Evolutionary conservation across 2,329 filamentous ascomycete species (phyloP).

Genomic region (Colletotrichum lini): DNA sequence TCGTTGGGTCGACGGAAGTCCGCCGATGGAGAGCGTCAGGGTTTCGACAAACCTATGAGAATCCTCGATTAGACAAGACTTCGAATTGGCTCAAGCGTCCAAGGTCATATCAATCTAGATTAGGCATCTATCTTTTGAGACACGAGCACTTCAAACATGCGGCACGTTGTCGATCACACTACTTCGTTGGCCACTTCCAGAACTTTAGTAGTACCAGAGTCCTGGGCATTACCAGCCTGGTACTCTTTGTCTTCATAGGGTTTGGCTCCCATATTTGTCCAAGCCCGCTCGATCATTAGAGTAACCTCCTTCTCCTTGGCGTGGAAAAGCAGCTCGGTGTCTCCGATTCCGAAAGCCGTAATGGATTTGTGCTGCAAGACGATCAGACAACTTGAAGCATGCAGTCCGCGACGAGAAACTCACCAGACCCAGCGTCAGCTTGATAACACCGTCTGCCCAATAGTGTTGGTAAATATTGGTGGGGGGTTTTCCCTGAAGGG

Average conservation of each 20-base stretch:
- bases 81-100: no score
- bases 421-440: constrained; percentile 68
- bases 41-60: rapidly evolving
- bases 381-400: constrained; percentile 17
- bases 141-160: no score
- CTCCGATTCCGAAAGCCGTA: constrained; percentile 59
- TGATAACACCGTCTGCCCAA: constrained; percentile 66
- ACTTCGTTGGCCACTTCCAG: constrained; percentile 15
- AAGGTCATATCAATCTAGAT: background rate
- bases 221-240: background rate
- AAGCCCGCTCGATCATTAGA: constrained; percentile 59
- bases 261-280: constrained; percentile 60
- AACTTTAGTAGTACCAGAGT: constrained; percentile 12
- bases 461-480: constrained; percentile 57
- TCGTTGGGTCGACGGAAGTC: background rate
- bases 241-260: constrained; percentile 58
- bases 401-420: constrained; percentile 42
- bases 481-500: constrained; percentile 59
- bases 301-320: constrained; percentile 59
- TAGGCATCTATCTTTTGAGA: no score
- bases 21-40: background rate
- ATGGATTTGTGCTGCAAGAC: constrained; percentile 59
- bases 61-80: background rate
- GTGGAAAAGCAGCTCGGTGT: constrained; percentile 59
- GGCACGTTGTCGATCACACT: background rate